Conservation (phyloP, 2,329 filamentous ascomycete species). For the Pseudofabraea citricarpa region DNA sequence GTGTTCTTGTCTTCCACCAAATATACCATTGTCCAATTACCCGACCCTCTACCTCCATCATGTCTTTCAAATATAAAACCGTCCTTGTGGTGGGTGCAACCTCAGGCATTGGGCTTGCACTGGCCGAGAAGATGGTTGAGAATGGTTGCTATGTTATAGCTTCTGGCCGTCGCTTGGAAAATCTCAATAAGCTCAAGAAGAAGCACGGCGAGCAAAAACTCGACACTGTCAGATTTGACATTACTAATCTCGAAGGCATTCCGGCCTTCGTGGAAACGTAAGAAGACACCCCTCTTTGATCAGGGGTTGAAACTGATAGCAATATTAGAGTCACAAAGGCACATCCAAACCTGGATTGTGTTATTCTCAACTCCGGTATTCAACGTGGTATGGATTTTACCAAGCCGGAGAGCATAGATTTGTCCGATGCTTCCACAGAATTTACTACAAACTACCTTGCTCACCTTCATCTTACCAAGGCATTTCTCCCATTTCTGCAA, state of each 20-base stretch:
- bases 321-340: slow-evolving; percentile 27
- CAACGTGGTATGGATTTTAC: slow-evolving; percentile 45
- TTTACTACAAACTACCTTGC: slow-evolving; percentile 38
- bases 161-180: slow-evolving; percentile 48
- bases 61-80: slow-evolving; percentile 49
- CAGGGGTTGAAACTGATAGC: too few species aligned
- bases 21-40: too few species aligned
- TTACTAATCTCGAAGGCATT: slow-evolving; percentile 38
- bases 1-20: too few species aligned
- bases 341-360: slow-evolving; percentile 48
- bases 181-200: slow-evolving; percentile 42
- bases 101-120: slow-evolving; percentile 45
- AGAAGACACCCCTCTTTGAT: background rate
- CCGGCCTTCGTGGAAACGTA: slow-evolving; percentile 31
- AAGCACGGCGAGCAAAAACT: slow-evolving; percentile 38
- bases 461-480: slow-evolving; percentile 31
- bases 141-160: slow-evolving; percentile 46
- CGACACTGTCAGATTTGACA: slow-evolving; percentile 39
- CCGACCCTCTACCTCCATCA: slow-evolving; percentile 20
- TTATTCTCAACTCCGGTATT: slow-evolving; percentile 54
- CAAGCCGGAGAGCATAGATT: slow-evolving; percentile 36
- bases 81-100: slow-evolving; percentile 52
- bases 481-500: slow-evolving; percentile 30
- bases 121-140: slow-evolving; percentile 40
- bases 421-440: slow-evolving; percentile 31